Evolutionary conservation across 257 asterid species (phyloP), one percentile per base, ranked within the genome.

Genomic region (Nicotiana paniculata): DNA sequence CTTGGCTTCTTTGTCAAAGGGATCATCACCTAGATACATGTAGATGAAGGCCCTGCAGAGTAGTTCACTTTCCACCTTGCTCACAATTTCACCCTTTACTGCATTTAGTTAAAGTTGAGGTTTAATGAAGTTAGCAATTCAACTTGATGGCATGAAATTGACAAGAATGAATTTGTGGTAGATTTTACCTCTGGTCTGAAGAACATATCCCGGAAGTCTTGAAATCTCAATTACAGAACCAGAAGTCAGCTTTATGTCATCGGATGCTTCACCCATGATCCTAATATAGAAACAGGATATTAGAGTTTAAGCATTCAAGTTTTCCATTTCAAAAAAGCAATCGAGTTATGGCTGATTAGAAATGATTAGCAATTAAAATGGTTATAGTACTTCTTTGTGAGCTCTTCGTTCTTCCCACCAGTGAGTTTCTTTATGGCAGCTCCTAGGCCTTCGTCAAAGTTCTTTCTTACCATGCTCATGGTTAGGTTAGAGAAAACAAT

Each of bases 221-320:
- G 94, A 85, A 83, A 93, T 92, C 90, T 92, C 98, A 58, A 92
- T 93, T 55, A 84, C 82, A n/a, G 95, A 91, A 79, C 96, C 95
- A 58, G 93, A 87, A 43, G 88, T 79, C 48, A 93, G 93, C 89
- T 91, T 91, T 83, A 90, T 89, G 61, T 91, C 93, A 54, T 90
- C 93, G 2, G 92, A 87, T 79, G 92, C 89, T 82, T 92, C 95
- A 74, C 97, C 96, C 93, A 92, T 92, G 68, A 93, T 82, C 92
- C 96, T 93, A 85, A 74, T 48, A 51, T 30, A 86, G 26, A 77
- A 28, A 63, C 77, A 84, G 48, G 81, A 85, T 81, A 80, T 77
- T 67, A 75, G 32, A 68, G 53, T 66, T 74, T 87, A 7, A 74
- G 13, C 62, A 48, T 24, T 43, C 37, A 72, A 43, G 5, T 43